Evolutionary conservation across 805 yeast genomes (phyloP).

Genomic region (Cyberlindnera maritima): DNA sequence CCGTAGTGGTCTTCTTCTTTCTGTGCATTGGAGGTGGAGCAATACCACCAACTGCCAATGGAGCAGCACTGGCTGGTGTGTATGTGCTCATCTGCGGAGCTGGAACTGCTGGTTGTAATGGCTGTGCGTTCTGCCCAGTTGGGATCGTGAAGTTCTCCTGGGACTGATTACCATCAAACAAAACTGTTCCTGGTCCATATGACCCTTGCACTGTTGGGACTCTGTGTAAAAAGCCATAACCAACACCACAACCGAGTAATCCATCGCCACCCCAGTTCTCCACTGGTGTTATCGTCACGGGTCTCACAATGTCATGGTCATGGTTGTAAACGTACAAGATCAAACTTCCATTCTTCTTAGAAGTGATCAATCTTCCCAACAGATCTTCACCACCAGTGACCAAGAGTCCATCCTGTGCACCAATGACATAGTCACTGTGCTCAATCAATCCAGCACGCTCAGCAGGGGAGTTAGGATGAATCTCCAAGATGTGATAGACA

Average conservation of each 20-base stretch:
- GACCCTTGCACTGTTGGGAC: slow-evolving; percentile 63
- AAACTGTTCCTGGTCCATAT: slow-evolving; percentile 34
- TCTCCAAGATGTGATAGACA: slow-evolving; percentile 82
- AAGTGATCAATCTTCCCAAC: slow-evolving; percentile 61
- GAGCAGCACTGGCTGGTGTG: too few relatives aligned
- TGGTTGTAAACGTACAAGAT: slow-evolving; percentile 81
- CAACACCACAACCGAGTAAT: slow-evolving; percentile 89
- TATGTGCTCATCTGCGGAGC: neutral
- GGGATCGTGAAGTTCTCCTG: slow-evolving; percentile 14
- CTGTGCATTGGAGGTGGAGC: slow-evolving; percentile 27
- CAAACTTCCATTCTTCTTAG: slow-evolving; percentile 44
- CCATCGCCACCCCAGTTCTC: slow-evolving; percentile 83
- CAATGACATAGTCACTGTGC: slow-evolving; percentile 84
- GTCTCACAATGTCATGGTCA: slow-evolving; percentile 81
- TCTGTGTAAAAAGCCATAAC: slow-evolving; percentile 85
- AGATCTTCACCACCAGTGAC: slow-evolving; percentile 86
- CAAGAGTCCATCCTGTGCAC: slow-evolving; percentile 80
- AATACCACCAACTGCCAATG: neutral
- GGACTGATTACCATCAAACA: slow-evolving; percentile 33
- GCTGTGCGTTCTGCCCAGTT: too few relatives aligned
- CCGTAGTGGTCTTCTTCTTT: slow-evolving; percentile 25
- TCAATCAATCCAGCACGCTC: slow-evolving; percentile 79
- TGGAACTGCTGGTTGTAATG: slow-evolving; percentile 1
- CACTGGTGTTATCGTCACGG: slow-evolving; percentile 76
- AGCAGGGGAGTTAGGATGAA: slow-evolving; percentile 78